These are phyloP conservation scores for Tilletia indica DNA, from an alignment of 1,284 basidiomycete species.

Conservation along the genomic window DNA sequence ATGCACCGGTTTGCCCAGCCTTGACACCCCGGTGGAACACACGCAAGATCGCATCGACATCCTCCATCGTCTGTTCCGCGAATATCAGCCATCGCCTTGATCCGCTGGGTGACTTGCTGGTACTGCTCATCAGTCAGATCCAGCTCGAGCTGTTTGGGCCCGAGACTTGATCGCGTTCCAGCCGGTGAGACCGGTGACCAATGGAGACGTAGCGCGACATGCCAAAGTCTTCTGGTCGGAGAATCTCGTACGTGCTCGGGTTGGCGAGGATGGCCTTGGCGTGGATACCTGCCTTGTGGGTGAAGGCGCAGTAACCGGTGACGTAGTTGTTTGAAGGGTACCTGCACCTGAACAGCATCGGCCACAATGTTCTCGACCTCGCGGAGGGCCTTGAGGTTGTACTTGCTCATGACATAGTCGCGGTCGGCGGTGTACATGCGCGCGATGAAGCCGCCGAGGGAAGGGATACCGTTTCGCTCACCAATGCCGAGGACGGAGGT, in stretches of 20 bases:
- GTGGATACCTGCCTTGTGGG: constrained; percentile 99
- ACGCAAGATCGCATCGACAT: constrained; percentile 93
- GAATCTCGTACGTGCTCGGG: constrained; percentile 79
- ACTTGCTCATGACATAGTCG: constrained; percentile 99
- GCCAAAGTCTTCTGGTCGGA: constrained; percentile 80
- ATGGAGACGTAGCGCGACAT: constrained; percentile 97
- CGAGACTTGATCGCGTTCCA: constrained; percentile 99
- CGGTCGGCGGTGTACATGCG: constrained; percentile 81
- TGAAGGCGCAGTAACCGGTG: constrained; percentile 96
- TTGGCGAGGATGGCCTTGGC: constrained; percentile 99
- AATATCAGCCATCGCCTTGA: constrained; percentile 98
- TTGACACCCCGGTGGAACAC: constrained; percentile 59
- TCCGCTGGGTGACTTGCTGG: constrained; percentile 95
- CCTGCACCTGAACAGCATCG: constrained; percentile 95
- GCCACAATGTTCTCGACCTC: constrained; percentile 99
- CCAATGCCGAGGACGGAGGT: constrained; percentile 85
- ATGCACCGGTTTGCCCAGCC: constrained; percentile 31
- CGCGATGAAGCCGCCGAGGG: constrained; percentile 92
- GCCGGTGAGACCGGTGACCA: constrained; percentile 92
- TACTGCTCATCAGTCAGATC: constrained; percentile 79
- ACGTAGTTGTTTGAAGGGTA: constrained; percentile 92
- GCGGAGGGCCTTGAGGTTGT: constrained; percentile 93
- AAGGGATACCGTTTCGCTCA: constrained; percentile 98
- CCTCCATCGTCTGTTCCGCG: constrained; percentile 98
- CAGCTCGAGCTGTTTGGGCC: constrained; percentile 90